Conservation (phyloP, 768 basidiomycete species). For the Rhodotorula toruloides region DNA sequence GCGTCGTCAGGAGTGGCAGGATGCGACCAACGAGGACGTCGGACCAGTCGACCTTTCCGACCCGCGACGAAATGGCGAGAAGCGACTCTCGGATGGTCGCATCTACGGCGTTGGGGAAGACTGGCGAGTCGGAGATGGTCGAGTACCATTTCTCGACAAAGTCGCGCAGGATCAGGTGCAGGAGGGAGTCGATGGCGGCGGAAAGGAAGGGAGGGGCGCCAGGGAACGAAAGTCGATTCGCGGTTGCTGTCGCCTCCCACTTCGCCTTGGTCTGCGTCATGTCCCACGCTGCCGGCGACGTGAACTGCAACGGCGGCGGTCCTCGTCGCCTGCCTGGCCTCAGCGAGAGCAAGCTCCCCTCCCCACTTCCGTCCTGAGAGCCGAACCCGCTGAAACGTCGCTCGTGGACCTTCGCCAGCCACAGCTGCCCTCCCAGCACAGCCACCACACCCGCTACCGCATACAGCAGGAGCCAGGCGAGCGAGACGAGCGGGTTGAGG, state of each 20-base stretch:
- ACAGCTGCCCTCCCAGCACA: background rate
- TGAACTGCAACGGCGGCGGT: constrained; percentile 26
- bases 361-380: background rate
- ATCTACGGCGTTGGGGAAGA: constrained; percentile 83
- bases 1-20: constrained; percentile 26
- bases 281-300: constrained; percentile 33
- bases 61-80: constrained; percentile 57
- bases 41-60: constrained; percentile 50
- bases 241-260: constrained; percentile 23
- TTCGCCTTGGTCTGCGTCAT: constrained; percentile 29
- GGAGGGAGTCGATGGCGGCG: constrained; percentile 25
- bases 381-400: background rate
- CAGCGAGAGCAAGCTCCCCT: too few relatives aligned
- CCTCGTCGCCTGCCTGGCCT: background rate
- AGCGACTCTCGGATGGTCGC: constrained; percentile 64
- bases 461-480: too few relatives aligned
- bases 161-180: constrained; percentile 66
- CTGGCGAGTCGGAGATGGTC: constrained; percentile 73
- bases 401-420: background rate
- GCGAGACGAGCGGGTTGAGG: too few relatives aligned
- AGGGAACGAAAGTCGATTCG: constrained; percentile 1
- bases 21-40: constrained; percentile 33
- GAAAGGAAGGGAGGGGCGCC: constrained; percentile 23
- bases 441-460: too few relatives aligned
- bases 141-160: constrained; percentile 88